Percentiles rank a stretch among this genome's conserved stretches.
Evolutionary conservation across 139 green algal species (phyloP).

Genomic region (Chlorokybus atmophyticus): DNA sequence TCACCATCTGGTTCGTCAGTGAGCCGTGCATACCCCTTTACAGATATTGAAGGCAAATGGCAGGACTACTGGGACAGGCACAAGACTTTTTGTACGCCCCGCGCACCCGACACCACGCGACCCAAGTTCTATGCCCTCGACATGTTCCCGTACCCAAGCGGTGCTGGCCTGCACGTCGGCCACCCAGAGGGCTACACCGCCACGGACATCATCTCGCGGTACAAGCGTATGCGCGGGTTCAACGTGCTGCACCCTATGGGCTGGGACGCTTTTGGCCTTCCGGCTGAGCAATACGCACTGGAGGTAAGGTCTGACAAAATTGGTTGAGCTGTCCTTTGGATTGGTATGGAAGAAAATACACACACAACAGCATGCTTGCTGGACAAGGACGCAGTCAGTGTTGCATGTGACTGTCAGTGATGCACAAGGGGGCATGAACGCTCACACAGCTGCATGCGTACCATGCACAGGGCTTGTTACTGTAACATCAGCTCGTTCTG

Average conservation of each 20-base stretch:
- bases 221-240: conserved; percentile 87
- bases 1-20: too few relatives aligned
- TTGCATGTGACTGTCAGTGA: too few relatives aligned
- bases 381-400: too few relatives aligned
- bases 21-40: conserved; percentile 84
- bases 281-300: conserved; percentile 95
- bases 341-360: too few relatives aligned
- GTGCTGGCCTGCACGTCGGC: conserved; percentile 42
- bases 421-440: too few relatives aligned
- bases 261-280: conserved; percentile 96
- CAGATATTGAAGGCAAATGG: conserved; percentile 82
- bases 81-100: conserved; percentile 83
- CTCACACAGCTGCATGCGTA: too few relatives aligned
- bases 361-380: too few relatives aligned
- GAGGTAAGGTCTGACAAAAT: too few relatives aligned
- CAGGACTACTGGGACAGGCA: conserved; percentile 73
- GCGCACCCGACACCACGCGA: conserved; percentile 78
- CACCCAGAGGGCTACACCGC: conserved; percentile 48
- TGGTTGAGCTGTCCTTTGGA: too few relatives aligned
- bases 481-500: too few relatives aligned
- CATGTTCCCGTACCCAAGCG: conserved; percentile 96
- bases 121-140: conserved; percentile 98
- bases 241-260: conserved; percentile 99
- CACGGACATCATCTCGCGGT: conserved; percentile 86
- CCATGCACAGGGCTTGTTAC: too few relatives aligned